phyloP scores from a whole-genome alignment of 2,329 filamentous ascomycete genomes.

The Teratosphaeria viscida region DNA sequence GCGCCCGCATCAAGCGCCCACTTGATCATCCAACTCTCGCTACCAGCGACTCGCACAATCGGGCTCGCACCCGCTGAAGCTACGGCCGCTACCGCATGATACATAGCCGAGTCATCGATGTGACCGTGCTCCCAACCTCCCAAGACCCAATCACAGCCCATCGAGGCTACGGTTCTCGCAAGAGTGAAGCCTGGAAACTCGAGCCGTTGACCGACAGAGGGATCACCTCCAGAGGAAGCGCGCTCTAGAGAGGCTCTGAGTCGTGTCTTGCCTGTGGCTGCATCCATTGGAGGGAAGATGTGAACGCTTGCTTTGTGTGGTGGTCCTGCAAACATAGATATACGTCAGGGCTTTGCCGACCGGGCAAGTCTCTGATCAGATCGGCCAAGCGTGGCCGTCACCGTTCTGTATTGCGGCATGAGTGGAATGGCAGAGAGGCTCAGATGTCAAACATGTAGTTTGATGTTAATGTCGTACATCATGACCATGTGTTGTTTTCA shows the following conservation, averaged over 20 bases:
- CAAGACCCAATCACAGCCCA: constrained; percentile 14
- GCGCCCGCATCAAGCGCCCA: constrained; percentile 50
- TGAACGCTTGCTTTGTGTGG: background rate
- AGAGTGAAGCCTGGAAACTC: constrained; percentile 11
- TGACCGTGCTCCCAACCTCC: constrained; percentile 50
- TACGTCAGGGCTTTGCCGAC: background rate
- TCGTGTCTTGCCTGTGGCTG: constrained; percentile 3
- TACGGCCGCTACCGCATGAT: constrained; percentile 44
- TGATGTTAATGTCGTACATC: background rate
- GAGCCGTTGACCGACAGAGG: constrained; percentile 9
- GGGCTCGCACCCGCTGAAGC: constrained; percentile 34
- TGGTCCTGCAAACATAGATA: background rate
- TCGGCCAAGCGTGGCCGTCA: background rate
- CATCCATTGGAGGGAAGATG: background rate
- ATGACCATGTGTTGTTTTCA: background rate
- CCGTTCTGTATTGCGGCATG: background rate
- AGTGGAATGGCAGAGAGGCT: background rate
- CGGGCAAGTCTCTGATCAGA: background rate
- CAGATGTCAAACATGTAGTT: too few species aligned
- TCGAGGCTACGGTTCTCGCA: constrained; percentile 7
- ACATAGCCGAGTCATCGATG: constrained; percentile 45
- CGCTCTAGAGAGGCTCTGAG: constrained; percentile 7
- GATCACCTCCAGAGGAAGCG: constrained; percentile 3
- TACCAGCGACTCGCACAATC: constrained; percentile 41
- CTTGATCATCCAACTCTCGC: constrained; percentile 54